A percentile compares a stretch with the other conserved stretches of the same genome.
These are phyloP conservation scores for Fusarium decemcellulare DNA, from an alignment of 2,329 filamentous ascomycete species.

Conservation along the genomic window DNA sequence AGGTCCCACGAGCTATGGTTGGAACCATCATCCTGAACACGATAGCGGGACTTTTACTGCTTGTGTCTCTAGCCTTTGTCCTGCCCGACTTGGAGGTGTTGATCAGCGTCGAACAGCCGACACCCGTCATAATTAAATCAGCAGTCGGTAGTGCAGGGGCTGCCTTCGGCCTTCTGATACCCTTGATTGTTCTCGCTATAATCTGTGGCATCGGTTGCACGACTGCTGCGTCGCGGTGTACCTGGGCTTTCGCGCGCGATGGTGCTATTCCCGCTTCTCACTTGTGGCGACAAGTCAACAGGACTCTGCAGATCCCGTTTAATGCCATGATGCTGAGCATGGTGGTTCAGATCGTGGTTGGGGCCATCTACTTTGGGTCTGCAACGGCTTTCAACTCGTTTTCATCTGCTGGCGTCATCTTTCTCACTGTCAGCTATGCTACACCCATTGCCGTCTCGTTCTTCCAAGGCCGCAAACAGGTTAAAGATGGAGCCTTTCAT, in stretches of 20 bases:
- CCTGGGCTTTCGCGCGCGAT: neutral
- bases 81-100: neutral
- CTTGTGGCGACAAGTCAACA: neutral
- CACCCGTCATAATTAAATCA: neutral
- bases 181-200: neutral
- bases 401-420: neutral
- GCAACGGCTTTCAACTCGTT: neutral
- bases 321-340: neutral
- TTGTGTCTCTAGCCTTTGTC: neutral
- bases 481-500: neutral
- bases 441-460: neutral
- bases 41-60: neutral
- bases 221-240: neutral
- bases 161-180: neutral
- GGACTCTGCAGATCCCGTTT: neutral
- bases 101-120: neutral
- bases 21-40: neutral
- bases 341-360: neutral
- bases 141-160: neutral
- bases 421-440: conserved; percentile 2
- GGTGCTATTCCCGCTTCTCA: neutral
- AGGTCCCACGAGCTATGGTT: neutral
- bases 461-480: neutral
- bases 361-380: neutral
- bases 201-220: neutral